phyloP scores from a whole-genome alignment of 208 protist species.

The Acanthamoeba healyi region DNA sequence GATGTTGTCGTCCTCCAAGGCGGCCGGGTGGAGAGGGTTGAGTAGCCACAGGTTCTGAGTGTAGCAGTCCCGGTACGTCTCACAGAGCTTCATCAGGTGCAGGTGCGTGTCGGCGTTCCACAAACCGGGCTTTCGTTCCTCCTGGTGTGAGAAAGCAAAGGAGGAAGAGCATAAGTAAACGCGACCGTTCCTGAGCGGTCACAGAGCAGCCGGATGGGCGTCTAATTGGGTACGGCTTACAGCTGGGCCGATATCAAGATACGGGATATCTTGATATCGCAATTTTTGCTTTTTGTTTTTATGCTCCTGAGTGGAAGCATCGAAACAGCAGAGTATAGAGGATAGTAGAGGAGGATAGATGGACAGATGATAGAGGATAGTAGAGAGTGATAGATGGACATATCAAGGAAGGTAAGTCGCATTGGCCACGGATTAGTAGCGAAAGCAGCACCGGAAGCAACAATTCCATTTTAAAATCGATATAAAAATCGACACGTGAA shows the following conservation, averaged over 20 bases:
- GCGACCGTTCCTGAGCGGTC: too few relatives aligned
- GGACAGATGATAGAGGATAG: neutral
- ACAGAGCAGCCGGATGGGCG: too few relatives aligned
- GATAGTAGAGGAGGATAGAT: neutral
- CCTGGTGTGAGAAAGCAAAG: neutral
- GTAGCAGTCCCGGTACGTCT: constrained; percentile 44
- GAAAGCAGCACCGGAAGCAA: too few relatives aligned
- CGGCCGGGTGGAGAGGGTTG: constrained; percentile 25
- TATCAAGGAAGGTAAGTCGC: too few relatives aligned
- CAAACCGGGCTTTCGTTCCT: constrained; percentile 27
- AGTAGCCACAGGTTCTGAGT: constrained; percentile 38
- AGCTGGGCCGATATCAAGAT: neutral
- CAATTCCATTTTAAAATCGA: too few relatives aligned
- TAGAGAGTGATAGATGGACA: too few relatives aligned
- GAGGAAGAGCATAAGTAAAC: neutral
- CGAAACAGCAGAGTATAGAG: too few relatives aligned
- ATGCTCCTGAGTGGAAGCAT: too few relatives aligned
- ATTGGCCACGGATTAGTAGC: too few relatives aligned
- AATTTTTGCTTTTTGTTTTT: neutral
- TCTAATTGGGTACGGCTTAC: neutral
- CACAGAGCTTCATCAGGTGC: constrained; percentile 42
- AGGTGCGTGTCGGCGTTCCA: constrained; percentile 53
- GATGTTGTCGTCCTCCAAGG: constrained; percentile 52
- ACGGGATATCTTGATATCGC: neutral
- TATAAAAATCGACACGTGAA: too few relatives aligned